Base-by-base conservation (phyloP, 495 filamentous ascomycete genomes). In the Aspergillus sclerotioniger region DNA sequence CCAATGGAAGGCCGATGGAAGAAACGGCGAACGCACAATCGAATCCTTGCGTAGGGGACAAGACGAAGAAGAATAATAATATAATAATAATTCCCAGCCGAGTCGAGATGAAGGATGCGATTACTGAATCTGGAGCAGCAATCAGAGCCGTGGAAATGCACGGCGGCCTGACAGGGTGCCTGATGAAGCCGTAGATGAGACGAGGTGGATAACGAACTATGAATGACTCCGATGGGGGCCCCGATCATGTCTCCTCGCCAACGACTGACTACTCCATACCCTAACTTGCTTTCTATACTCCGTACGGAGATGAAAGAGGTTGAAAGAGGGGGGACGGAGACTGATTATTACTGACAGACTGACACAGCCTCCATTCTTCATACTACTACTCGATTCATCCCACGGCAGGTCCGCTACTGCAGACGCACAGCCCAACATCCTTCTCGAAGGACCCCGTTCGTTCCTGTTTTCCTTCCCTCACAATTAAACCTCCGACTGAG, bases 131-230 rank as follows among this genome's bases (percentile, higher is more conserved):
- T n/a, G n/a, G n/a, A n/a, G n/a, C 25, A 25, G 25, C 25, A 25
- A 25, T 25, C 25, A 25, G 2, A 25, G 25, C 25, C 25, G 25
- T 32, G 58, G 57, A 48, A 61, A 69, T 66, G 64, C 66, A 70
- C 65, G 52, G 67, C 68, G 68, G 69, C 68, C 71, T 67, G 66
- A 71, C 59, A 64, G 60, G 58, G 62, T 60, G 62, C 47, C 47
- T 50, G 47, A 50, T 31, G 28, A 16, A n/a, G n/a, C n/a, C n/a
- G n/a, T n/a, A n/a, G n/a, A 39, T n/a, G 33, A 3, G 20, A 19
- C 17, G 32, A n/a, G 17, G 20, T 21, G 37, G 32, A 35, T 20
- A 20, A 10, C 44, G n/a, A n/a, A n/a, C n/a, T n/a, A n/a, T n/a
- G 25, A 5, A 25, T 5, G 25, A 25, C 25, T 25, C 25, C 25